Evolutionary conservation across 2,329 filamentous ascomycete genomes (phyloP).

Genomic region (Cyphellophora europaea): DNA sequence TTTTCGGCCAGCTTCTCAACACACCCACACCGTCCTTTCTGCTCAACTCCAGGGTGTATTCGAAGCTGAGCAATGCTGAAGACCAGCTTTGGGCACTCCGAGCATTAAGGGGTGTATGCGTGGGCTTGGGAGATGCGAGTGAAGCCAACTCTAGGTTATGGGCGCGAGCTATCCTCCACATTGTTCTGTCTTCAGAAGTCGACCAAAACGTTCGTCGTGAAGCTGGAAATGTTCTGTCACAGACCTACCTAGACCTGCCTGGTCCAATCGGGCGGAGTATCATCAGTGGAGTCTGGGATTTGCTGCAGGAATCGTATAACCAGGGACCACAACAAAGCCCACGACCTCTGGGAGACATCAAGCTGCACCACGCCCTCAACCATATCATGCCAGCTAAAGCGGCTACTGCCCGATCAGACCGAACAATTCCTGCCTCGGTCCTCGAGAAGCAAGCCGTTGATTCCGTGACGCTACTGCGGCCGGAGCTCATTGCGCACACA

Average conservation of each 20-base stretch:
- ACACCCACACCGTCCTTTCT: constrained; percentile 79
- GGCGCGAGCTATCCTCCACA: constrained; percentile 77
- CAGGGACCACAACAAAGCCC: constrained; percentile 1
- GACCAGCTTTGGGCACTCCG: constrained; percentile 70
- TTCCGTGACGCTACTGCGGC: constrained; percentile 67
- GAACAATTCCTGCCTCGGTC: constrained; percentile 12
- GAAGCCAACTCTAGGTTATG: constrained; percentile 56
- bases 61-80: constrained; percentile 63
- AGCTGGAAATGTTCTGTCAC: constrained; percentile 48
- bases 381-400: constrained; percentile 30
- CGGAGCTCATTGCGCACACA: constrained; percentile 64
- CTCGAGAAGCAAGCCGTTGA: constrained; percentile 65
- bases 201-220: constrained; percentile 56
- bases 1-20: constrained; percentile 54
- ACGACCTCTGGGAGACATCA: constrained; percentile 51
- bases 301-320: constrained; percentile 43
- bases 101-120: constrained; percentile 56
- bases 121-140: constrained; percentile 42
- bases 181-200: constrained; percentile 55
- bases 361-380: constrained; percentile 52
- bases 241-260: constrained; percentile 53
- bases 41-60: constrained; percentile 74
- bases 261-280: constrained; percentile 53
- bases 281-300: constrained; percentile 67
- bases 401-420: constrained; percentile 21